A percentile compares a stretch with the other conserved stretches of the same genome.
Conservation (phyloP, 306 rosid species). For the Prunus campanulata region DNA sequence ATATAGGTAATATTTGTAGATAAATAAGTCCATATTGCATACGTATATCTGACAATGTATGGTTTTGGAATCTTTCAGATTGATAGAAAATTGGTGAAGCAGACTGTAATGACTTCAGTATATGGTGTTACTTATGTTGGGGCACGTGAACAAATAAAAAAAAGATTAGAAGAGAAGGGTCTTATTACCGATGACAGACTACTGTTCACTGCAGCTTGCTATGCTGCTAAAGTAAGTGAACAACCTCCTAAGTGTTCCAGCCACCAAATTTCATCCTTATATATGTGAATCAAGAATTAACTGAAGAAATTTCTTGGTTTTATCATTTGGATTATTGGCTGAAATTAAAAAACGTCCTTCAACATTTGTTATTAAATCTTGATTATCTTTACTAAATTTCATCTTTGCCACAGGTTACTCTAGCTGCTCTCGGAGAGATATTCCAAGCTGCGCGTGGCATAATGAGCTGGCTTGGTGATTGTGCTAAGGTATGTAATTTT, state of each 20-base stretch:
- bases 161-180: slow-evolving; percentile 82
- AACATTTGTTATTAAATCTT: neutral
- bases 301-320: neutral
- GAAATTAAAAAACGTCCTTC: neutral
- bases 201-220: slow-evolving; percentile 69
- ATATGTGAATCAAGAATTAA: neutral
- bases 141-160: slow-evolving; percentile 83
- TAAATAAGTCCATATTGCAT: neutral
- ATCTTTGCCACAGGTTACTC: slow-evolving; percentile 55
- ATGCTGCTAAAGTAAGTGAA: slow-evolving; percentile 76
- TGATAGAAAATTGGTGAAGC: slow-evolving; percentile 84
- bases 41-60: slow-evolving; percentile 1
- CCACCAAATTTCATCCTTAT: slow-evolving; percentile 1
- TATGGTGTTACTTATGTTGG: slow-evolving; percentile 88
- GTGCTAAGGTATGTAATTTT: slow-evolving; percentile 61
- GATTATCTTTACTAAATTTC: slow-evolving; percentile 5
- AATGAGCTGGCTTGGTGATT: slow-evolving; percentile 91
- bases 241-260: neutral
- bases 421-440: slow-evolving; percentile 90
- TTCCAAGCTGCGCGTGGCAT: slow-evolving; percentile 85
- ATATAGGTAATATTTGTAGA: neutral
- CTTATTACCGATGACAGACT: slow-evolving; percentile 65
- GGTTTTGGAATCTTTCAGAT: slow-evolving; percentile 56
- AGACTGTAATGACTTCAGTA: slow-evolving; percentile 92
- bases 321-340: neutral